These are phyloP conservation scores for Claviceps sp. DNA, from an alignment of 2,329 filamentous ascomycete species.

Conservation along the genomic window DNA sequence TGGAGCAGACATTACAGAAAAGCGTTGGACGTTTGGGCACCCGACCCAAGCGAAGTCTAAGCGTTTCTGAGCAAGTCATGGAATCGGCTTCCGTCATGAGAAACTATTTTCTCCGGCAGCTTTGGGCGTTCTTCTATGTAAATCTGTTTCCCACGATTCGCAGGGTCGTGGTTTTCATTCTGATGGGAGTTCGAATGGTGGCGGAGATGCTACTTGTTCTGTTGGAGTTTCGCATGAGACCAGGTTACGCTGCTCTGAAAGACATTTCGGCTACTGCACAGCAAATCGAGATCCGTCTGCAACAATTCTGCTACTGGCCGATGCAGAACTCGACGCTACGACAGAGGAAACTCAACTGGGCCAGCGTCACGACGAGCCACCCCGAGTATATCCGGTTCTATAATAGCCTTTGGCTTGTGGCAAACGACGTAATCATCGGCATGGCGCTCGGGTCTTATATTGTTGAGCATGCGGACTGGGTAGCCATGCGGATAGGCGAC, in stretches of 20 bases:
- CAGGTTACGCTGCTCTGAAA: constrained; percentile 73
- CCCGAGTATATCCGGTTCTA: constrained; percentile 98
- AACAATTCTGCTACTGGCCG: constrained; percentile 98
- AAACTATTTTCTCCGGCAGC: constrained; percentile 54
- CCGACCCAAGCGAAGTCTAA: constrained; percentile 69
- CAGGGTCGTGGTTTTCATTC: constrained; percentile 57
- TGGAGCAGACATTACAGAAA: constrained; percentile 73
- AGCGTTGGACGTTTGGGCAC: constrained; percentile 78
- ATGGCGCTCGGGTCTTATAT: constrained; percentile 95
- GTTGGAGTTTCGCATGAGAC: constrained; percentile 72
- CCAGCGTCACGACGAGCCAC: constrained; percentile 87
- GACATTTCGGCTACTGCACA: constrained; percentile 94
- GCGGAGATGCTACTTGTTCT: constrained; percentile 68
- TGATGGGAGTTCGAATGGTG: constrained; percentile 66
- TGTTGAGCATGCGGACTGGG: constrained; percentile 81
- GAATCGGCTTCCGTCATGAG: constrained; percentile 82
- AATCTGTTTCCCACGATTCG: constrained; percentile 71
- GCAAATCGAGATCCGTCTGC: constrained; percentile 89
- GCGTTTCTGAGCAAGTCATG: constrained; percentile 86
- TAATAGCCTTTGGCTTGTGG: constrained; percentile 95
- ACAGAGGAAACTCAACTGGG: constrained; percentile 84
- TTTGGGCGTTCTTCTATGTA: constrained; percentile 57
- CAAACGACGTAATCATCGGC: constrained; percentile 96
- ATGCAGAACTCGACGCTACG: constrained; percentile 88
- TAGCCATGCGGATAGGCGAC: constrained; percentile 64